Conservation (phyloP, 345 rosid genomes). For the Citrus inodora region DNA sequence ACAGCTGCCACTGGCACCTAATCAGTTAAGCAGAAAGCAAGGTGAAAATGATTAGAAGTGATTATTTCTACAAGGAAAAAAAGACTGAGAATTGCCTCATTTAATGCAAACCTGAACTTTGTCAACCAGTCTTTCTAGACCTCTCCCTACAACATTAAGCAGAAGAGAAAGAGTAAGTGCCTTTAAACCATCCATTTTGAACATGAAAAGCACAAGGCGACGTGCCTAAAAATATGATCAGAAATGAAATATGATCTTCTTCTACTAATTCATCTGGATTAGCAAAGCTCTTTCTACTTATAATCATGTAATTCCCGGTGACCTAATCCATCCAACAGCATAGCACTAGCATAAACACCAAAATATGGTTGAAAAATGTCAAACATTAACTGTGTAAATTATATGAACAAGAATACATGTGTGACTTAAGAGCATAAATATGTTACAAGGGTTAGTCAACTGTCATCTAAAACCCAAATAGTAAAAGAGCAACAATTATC, state of each 20-base stretch:
- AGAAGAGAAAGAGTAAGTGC: slow-evolving; percentile 11
- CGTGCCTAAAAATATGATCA: neutral
- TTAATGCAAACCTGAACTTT: slow-evolving; percentile 45
- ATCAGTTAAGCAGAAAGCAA: slow-evolving; percentile 22
- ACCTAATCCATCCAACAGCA: neutral
- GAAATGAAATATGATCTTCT: neutral
- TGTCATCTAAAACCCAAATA: neutral
- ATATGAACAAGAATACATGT: neutral
- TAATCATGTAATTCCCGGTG: neutral
- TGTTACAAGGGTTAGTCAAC: neutral
- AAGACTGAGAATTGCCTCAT: slow-evolving; percentile 2
- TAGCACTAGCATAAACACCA: neutral
- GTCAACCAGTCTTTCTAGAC: slow-evolving; percentile 50
- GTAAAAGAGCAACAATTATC: neutral
- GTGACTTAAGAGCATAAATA: neutral
- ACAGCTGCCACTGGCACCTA: slow-evolving; percentile 88
- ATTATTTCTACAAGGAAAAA: neutral
- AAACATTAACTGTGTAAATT: neutral
- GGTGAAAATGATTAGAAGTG: slow-evolving; percentile 13
- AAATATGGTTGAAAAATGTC: neutral
- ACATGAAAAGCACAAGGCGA: neutral
- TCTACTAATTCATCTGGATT: neutral
- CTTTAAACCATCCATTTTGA: slow-evolving; percentile 2
- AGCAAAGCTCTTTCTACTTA: neutral
- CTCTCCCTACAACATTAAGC: slow-evolving; percentile 61